Evolutionary conservation across 768 basidiomycete species (phyloP).

Genomic region (Mrakia gelida): DNA sequence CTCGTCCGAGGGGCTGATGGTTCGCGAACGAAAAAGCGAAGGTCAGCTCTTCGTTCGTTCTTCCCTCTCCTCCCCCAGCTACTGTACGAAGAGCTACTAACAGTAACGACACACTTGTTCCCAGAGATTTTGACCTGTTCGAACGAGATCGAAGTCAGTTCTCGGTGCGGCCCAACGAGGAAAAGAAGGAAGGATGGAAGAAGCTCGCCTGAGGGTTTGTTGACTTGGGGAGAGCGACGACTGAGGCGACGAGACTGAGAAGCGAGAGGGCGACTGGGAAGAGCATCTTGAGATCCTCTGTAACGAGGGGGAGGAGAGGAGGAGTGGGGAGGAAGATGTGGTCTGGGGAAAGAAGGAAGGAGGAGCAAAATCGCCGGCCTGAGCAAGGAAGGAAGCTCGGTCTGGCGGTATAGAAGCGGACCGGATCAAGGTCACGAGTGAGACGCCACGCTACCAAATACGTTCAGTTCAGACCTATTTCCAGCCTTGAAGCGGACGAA

Average conservation of each 20-base stretch:
- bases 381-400: too few species aligned
- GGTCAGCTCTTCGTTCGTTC: background rate
- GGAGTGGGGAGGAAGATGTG: too few species aligned
- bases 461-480: too few species aligned
- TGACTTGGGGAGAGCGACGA: background rate
- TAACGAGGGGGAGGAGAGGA: too few species aligned
- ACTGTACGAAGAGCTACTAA: background rate
- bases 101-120: background rate
- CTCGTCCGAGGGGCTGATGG: constrained; percentile 1
- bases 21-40: background rate
- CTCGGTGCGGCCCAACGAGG: too few species aligned
- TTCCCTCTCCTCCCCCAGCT: background rate
- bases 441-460: too few species aligned
- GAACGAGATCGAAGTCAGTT: background rate
- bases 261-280: background rate
- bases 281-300: background rate
- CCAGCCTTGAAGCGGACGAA: too few species aligned
- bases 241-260: background rate
- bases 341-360: too few species aligned
- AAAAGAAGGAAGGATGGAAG: background rate
- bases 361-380: too few species aligned
- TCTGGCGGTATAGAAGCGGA: too few species aligned
- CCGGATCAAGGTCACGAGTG: too few species aligned
- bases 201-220: background rate
- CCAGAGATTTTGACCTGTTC: background rate